Evolutionary conservation across 805 yeast genomes (phyloP), one percentile per base, ranked within the genome.

Genomic region (Wickerhamomyces alni): DNA sequence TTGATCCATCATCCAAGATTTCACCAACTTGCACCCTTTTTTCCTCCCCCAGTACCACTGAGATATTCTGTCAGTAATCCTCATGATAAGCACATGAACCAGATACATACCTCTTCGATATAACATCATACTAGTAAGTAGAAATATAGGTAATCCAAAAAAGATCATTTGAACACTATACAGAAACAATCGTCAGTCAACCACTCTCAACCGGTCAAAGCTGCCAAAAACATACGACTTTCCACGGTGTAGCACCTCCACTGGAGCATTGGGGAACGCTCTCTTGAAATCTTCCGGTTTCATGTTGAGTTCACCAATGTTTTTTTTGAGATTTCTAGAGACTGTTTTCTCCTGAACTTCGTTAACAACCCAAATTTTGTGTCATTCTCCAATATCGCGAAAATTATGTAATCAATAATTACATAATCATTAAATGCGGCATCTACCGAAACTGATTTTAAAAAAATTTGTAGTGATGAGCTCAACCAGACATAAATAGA

Each of bases 1-100:
- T 44, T 13, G 45, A 43, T 8, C 57, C 57, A 35, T 52, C 57
- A 12, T 29, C 32, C 52, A 52, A 43, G n/a, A 50, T 36, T 33
- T 52, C 57, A 15, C 55, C 57, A 3, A 42, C 37, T 27, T 48
- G 57, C 3, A 52, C 54, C 28, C 41, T 45, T 32, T 51, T 52
- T 38, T 45, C 43, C 28, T 52, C 48, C 8, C 53, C 57, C 1
- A 44, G 37, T 2, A 41, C 30, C 36, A 51, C 55, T 48, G 28
- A 34, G 15, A 21, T 8, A 24, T 4, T 28, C 9, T 18, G 25
- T 31, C 30, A 19, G 26, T 18, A 15, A 29, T 27, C n/a, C 29
- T n/a, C 15, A 5, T 8, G 5, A 9, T 13, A 8, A 8, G 17
- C 21, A 16, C 9, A n/a, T 21, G 9, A 7, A 21, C 9, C 9